Percentiles rank a stretch among this genome's conserved stretches.
phyloP scores from a whole-genome alignment of 176 grass and related monocot species.

The Oryza longistaminata region DNA sequence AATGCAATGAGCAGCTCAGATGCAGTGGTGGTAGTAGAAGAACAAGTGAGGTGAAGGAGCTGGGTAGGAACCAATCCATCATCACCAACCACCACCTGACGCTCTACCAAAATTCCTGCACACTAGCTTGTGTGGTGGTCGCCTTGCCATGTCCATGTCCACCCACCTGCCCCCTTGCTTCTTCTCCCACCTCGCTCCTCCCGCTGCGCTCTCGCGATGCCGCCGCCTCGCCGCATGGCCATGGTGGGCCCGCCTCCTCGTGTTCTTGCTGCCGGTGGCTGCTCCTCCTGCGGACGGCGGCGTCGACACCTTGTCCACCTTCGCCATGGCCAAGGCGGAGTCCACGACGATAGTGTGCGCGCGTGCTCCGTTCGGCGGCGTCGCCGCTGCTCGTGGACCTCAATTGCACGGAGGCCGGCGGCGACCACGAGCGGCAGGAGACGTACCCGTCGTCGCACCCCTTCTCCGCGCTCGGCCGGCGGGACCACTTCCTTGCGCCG shows the following conservation, averaged over 20 bases:
- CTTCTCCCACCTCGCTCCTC: neutral
- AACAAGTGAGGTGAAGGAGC: neutral
- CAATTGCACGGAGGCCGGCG: constrained; percentile 59
- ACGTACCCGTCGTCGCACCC: constrained; percentile 49
- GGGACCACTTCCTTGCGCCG: constrained; percentile 81
- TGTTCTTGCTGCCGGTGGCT: neutral
- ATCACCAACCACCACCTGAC: constrained; percentile 1
- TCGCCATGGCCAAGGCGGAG: constrained; percentile 61
- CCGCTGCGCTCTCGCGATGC: constrained; percentile 19
- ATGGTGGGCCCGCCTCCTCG: neutral
- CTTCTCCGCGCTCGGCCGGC: constrained; percentile 67
- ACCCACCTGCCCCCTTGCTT: neutral
- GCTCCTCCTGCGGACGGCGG: neutral
- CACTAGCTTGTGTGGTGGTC: neutral
- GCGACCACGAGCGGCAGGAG: constrained; percentile 42
- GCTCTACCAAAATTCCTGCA: neutral
- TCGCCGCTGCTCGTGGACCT: constrained; percentile 45
- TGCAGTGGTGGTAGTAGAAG: neutral
- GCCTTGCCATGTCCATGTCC: constrained; percentile 54
- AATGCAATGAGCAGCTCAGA: neutral
- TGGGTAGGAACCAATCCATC: constrained; percentile 15
- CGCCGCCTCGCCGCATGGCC: neutral
- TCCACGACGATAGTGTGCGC: constrained; percentile 68
- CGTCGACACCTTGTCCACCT: constrained; percentile 50
- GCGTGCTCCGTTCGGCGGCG: constrained; percentile 42